Percentiles rank a stretch among this genome's conserved stretches.
Conservation (phyloP, 179 eudicot genomes). For the Dionaea muscipula region DNA sequence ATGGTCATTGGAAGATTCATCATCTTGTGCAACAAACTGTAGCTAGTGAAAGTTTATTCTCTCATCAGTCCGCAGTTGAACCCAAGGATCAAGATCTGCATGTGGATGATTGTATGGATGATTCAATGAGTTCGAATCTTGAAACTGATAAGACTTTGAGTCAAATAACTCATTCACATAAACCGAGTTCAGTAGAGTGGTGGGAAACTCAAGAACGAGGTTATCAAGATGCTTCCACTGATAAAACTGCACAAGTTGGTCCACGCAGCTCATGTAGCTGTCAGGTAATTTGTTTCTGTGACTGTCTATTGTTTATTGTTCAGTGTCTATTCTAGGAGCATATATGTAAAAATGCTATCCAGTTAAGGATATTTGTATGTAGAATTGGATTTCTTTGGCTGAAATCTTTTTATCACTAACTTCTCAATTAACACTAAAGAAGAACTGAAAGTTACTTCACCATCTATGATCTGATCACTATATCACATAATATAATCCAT, state of each 20-base stretch:
- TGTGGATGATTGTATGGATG: slow-evolving; percentile 46
- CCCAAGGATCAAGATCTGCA: slow-evolving; percentile 38
- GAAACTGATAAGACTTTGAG: slow-evolving; percentile 15
- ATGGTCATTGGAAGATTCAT: slow-evolving; percentile 18
- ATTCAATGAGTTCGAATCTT: slow-evolving; percentile 17
- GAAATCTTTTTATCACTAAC: too few species aligned
- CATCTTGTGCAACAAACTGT: slow-evolving; percentile 29
- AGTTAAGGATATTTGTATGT: neutral
- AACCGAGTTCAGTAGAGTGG: slow-evolving; percentile 51
- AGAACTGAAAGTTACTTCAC: too few species aligned
- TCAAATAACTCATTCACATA: slow-evolving; percentile 16
- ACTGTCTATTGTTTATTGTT: neutral
- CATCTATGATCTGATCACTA: too few species aligned
- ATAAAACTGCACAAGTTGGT: slow-evolving; percentile 73
- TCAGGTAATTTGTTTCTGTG: slow-evolving; percentile 39
- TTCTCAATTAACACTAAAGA: too few species aligned
- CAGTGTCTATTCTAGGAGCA: neutral
- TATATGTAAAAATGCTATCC: neutral
- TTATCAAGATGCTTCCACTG: slow-evolving; percentile 41
- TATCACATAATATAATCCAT: too few species aligned
- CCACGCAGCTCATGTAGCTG: slow-evolving; percentile 85
- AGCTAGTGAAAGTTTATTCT: slow-evolving; percentile 35
- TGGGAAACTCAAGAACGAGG: slow-evolving; percentile 80
- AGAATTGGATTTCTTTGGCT: too few species aligned
- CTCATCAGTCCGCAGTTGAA: slow-evolving; percentile 39